A percentile compares a stretch with the other conserved stretches of the same genome.
Conservation (phyloP, 2,329 filamentous ascomycete genomes). For the Periglandula ipomoeae region DNA sequence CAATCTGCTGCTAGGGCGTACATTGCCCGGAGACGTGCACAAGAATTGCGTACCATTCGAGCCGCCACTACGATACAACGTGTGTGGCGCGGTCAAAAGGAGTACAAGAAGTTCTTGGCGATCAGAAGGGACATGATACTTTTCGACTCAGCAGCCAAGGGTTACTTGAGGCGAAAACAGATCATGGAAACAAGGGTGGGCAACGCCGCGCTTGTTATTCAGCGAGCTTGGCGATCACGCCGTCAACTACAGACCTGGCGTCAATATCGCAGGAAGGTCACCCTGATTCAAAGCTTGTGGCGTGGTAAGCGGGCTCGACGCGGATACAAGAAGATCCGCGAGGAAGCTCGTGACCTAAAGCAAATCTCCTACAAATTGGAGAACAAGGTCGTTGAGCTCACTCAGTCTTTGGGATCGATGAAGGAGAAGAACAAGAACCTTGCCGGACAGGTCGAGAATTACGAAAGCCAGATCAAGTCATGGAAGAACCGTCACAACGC, state of each 20-base stretch:
- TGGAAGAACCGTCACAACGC: constrained; percentile 91
- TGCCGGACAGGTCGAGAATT: constrained; percentile 82
- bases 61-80: constrained; percentile 92
- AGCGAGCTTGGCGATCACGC: constrained; percentile 80
- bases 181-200: constrained; percentile 91
- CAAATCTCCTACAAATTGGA: constrained; percentile 99
- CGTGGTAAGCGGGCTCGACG: constrained; percentile 72
- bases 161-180: constrained; percentile 79
- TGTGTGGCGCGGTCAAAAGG: constrained; percentile 87
- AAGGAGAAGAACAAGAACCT: constrained; percentile 92
- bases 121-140: constrained; percentile 78
- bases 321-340: constrained; percentile 82
- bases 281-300: constrained; percentile 88
- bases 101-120: constrained; percentile 68
- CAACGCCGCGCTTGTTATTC: constrained; percentile 84
- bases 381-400: constrained; percentile 98
- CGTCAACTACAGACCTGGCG: constrained; percentile 73
- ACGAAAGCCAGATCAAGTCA: constrained; percentile 90
- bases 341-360: constrained; percentile 96
- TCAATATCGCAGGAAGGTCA: constrained; percentile 79
- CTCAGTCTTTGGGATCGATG: constrained; percentile 83
- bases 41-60: constrained; percentile 73
- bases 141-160: constrained; percentile 85
- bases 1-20: constrained; percentile 73
- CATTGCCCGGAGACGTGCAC: constrained; percentile 65